Base-by-base conservation (phyloP, 441 rosid species). In the Pelargonium citronellum region DNA sequence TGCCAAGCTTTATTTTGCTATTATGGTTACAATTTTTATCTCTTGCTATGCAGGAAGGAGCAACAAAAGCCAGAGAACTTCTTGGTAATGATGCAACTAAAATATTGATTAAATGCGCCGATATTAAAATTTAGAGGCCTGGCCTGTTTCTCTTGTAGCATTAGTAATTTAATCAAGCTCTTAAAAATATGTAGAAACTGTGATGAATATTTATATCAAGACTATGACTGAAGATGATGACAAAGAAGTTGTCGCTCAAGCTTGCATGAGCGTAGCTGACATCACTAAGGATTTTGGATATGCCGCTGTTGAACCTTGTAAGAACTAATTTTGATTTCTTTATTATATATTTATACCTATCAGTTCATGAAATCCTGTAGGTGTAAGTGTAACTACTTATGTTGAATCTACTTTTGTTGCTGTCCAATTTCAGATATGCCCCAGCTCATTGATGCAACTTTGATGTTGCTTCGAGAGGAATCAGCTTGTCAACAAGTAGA, bases 171-270 rank as follows among this genome's bases (percentile, higher is more conserved):
- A 55, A 75, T 70, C 53, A 34, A 73, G 69, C 71, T 68, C 72
- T 71, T 79, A 24, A 10, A 75, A 41, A 70, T 64, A 27, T 73
- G 74, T 88, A 92, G 97, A 91, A 82, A 84, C 76, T 30, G 91
- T 88, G 75, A 89, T 95, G 90, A 86, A 84, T 69, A 81, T 86
- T 69, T 91, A 84, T 80, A 81, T 91, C 77, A 92, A 88, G 79
- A 78, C 89, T 66, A 91, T 95, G 95, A 81, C 84, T 51, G 92
- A 89, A 22, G 99, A 92, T 87, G 97, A 89, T 61, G 97, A 95
- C 84, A 95, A 90, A 85, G 98, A 91, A 83, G 98, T 92, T 60
- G 99, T 95, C 73, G 95, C 98, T 72, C 90, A 92, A 82, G 96
- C 93, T 79, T 95, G 98, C 83, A 86, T 83, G 80, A 88, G 91